phyloP scores from a whole-genome alignment of 2,329 filamentous ascomycete genomes.

The Cercospora citrullina region DNA sequence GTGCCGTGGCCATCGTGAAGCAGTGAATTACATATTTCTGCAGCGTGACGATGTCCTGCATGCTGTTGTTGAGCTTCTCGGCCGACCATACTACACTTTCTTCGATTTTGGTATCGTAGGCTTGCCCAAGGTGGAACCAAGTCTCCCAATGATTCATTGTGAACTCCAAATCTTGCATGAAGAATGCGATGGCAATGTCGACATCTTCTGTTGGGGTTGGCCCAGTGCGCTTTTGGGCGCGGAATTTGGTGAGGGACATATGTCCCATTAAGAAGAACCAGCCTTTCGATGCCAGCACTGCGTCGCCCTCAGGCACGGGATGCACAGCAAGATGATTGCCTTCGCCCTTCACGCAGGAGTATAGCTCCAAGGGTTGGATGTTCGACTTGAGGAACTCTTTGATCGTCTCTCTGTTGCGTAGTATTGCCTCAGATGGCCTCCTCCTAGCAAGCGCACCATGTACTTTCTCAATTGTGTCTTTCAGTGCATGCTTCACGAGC shows the following conservation, averaged over 20 bases:
- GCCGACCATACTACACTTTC: slow-evolving; percentile 86
- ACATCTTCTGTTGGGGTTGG: slow-evolving; percentile 81
- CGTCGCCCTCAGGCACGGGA: slow-evolving; percentile 64
- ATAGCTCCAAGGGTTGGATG: slow-evolving; percentile 78
- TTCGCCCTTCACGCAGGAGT: slow-evolving; percentile 75
- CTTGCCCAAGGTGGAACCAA: slow-evolving; percentile 85
- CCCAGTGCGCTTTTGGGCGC: slow-evolving; percentile 69
- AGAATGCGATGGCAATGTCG: slow-evolving; percentile 75
- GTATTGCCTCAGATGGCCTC: slow-evolving; percentile 75
- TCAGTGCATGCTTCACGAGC: slow-evolving; percentile 85
- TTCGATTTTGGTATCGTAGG: slow-evolving; percentile 83
- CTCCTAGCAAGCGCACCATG: slow-evolving; percentile 78
- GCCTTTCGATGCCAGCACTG: slow-evolving; percentile 70
- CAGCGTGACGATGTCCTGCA: slow-evolving; percentile 69
- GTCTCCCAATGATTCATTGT: slow-evolving; percentile 82
- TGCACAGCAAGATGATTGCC: slow-evolving; percentile 69
- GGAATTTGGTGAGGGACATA: slow-evolving; percentile 83
- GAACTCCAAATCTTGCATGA: slow-evolving; percentile 80
- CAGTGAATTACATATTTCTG: slow-evolving; percentile 83
- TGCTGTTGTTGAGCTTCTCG: slow-evolving; percentile 85
- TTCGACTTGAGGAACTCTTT: slow-evolving; percentile 78
- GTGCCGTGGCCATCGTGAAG: slow-evolving; percentile 66
- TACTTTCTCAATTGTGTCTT: slow-evolving; percentile 87
- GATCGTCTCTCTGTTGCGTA: slow-evolving; percentile 84
- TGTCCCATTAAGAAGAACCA: slow-evolving; percentile 93